Conservation (phyloP, 192 early-diverging fungal species). For the Backusella sp. region DNA sequence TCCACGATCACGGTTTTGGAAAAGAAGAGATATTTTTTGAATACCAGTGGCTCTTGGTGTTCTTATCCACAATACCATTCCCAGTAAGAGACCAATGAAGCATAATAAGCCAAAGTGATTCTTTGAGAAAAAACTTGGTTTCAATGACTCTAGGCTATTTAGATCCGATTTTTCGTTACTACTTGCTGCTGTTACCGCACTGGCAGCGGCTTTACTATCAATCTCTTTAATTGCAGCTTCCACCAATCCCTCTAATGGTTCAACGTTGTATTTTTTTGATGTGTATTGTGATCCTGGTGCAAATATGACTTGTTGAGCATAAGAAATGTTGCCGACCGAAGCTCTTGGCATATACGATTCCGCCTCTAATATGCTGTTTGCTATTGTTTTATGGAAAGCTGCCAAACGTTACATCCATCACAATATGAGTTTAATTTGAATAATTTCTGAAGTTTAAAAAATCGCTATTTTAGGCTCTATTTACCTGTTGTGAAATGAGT, state of each 20-base stretch:
- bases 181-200: neutral
- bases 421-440: neutral
- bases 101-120: neutral
- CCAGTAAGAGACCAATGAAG: neutral
- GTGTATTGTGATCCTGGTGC: neutral
- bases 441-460: conserved; percentile 8
- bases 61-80: neutral
- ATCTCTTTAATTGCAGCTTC: conserved; percentile 1
- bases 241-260: neutral
- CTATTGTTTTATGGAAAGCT: conserved; percentile 7
- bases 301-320: neutral
- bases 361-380: conserved; percentile 11
- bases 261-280: neutral
- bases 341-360: conserved; percentile 3
- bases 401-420: neutral
- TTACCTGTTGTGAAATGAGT: conserved; percentile 35
- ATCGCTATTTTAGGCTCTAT: conserved; percentile 8
- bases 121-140: neutral
- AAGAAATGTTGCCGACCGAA: neutral
- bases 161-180: neutral
- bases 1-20: neutral
- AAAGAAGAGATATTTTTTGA: neutral
- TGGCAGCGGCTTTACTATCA: neutral
- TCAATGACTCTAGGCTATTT: neutral
- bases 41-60: neutral